Evolutionary conservation across 1,139 yeast species (phyloP), one percentile per base, ranked within the genome.

Genomic region (Hyphopichia khmerensis): DNA sequence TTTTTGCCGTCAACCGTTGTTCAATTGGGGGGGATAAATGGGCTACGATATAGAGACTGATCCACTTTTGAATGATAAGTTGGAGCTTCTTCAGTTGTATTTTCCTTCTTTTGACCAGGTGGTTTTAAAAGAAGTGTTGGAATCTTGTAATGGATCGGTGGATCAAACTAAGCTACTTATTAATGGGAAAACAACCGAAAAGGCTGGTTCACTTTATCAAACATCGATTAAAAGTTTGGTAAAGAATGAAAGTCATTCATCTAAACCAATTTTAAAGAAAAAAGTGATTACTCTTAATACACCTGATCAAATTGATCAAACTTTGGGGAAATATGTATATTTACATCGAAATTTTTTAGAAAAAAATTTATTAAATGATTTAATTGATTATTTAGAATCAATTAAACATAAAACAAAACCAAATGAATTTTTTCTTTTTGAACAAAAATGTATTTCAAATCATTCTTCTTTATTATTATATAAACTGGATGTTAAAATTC

Each of bases 391-490:
- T 23, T 60, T 83, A 13, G 46, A 77, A 45, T 55, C 64, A 1
- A 77, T 75, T 33, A 61, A 69, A 5, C 51, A 64, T 1, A 44
- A 52, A 0, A 78, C 81, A 64, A 49, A 51, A 1, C 59, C 64
- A 2, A 65, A 67, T 14, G 64, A 67, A 44, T 86, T 86, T 53
- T 72, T 75, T 44, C 64, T 86, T 14, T 85, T 84, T 51, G 89
- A 83, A 2, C 75, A 82, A 18, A 57, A 67, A 40, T 84, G 87
- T 39, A 56, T 54, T 8, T 78, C 90, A 0, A 75, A 78, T 21
- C 88, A 83, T 52, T 58, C 61, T 6, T 57, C 77, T 67, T 70
- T 4, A 41, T 71, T 33, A 77, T 74, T 50, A 45, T 61, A 29
- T 56, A 57, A 23, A 40, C 62, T 1, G 14, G 31, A n/a, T 15